These are phyloP conservation scores for Rhynchosporium graminicola DNA, from an alignment of 2,329 filamentous ascomycete species.

Conservation along the genomic window DNA sequence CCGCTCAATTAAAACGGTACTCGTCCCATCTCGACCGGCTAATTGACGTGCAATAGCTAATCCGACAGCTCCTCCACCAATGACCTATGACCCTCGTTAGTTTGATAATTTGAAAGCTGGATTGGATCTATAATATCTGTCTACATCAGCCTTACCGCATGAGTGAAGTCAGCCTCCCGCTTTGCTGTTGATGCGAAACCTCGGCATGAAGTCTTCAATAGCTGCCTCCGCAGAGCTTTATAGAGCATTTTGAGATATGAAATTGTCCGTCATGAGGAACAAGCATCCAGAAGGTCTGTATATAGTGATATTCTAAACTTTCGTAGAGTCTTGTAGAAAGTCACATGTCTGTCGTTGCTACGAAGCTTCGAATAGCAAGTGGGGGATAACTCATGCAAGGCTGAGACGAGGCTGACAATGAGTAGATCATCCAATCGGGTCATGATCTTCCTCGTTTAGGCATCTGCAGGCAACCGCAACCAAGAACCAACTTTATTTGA, in stretches of 20 bases:
- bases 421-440: neutral
- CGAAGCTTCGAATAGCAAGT: neutral
- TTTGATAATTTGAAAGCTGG: neutral
- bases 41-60: conserved; percentile 66
- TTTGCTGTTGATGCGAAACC: conserved; percentile 33
- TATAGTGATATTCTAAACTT: neutral
- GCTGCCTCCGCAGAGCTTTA: conserved; percentile 1
- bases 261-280: neutral
- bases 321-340: neutral
- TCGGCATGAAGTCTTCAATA: conserved; percentile 19
- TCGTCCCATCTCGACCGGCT: conserved; percentile 57
- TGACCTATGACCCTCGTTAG: conserved; percentile 33
- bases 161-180: conserved; percentile 39
- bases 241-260: neutral
- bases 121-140: neutral
- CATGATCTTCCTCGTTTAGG: conserved; percentile 3
- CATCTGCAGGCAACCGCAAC: neutral
- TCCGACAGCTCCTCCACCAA: conserved; percentile 70
- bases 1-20: conserved; percentile 67
- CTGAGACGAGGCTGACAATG: conserved; percentile 8
- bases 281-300: no score
- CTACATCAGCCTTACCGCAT: conserved; percentile 34
- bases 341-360: neutral
- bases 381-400: conserved; percentile 7
- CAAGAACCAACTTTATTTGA: neutral